Percentiles rank a stretch among this genome's conserved stretches.
phyloP scores from a whole-genome alignment of 768 basidiomycete species.

The Dentipellis fragilis region DNA sequence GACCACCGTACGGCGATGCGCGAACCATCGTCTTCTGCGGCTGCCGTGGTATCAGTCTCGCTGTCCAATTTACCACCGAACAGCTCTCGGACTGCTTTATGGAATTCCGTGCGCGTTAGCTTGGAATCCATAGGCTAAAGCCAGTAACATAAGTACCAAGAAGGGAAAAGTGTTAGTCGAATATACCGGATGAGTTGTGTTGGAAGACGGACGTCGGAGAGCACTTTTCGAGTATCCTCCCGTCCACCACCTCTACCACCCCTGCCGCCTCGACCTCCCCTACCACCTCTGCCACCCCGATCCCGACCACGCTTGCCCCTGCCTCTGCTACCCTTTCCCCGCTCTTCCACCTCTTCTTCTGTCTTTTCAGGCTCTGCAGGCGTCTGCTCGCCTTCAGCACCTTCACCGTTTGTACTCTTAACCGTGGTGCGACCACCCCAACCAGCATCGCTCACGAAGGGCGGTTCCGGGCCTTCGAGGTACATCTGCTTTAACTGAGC shows the following conservation, averaged over 20 bases:
- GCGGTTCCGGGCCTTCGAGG: conserved; percentile 74
- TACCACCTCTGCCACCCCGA: conserved; percentile 33
- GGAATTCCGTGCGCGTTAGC: conserved; percentile 69
- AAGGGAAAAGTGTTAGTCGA: background rate
- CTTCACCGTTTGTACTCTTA: conserved; percentile 19
- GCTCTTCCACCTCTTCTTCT: conserved; percentile 17
- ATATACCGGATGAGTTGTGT: conserved; percentile 12
- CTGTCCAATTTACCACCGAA: conserved; percentile 82
- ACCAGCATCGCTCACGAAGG: conserved; percentile 61
- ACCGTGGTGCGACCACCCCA: conserved; percentile 49
- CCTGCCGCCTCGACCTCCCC: conserved; percentile 35
- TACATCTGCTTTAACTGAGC: conserved; percentile 60
- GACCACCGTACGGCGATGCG: conserved; percentile 77
- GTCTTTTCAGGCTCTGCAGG: conserved; percentile 8
- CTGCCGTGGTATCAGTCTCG: conserved; percentile 51
- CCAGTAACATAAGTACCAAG: conserved; percentile 2
- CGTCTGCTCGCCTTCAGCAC: conserved; percentile 6
- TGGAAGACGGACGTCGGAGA: conserved; percentile 61
- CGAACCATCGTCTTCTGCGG: conserved; percentile 55
- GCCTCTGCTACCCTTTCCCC: conserved; percentile 19
- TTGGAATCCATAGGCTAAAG: conserved; percentile 77
- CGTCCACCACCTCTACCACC: conserved; percentile 31
- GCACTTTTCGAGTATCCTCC: conserved; percentile 64
- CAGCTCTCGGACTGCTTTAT: conserved; percentile 67
- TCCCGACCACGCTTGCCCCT: conserved; percentile 32